Percentiles rank a stretch among this genome's conserved stretches.
Conservation (phyloP, 371 early-diverging fungal species). For the Mucor plumbeus region DNA sequence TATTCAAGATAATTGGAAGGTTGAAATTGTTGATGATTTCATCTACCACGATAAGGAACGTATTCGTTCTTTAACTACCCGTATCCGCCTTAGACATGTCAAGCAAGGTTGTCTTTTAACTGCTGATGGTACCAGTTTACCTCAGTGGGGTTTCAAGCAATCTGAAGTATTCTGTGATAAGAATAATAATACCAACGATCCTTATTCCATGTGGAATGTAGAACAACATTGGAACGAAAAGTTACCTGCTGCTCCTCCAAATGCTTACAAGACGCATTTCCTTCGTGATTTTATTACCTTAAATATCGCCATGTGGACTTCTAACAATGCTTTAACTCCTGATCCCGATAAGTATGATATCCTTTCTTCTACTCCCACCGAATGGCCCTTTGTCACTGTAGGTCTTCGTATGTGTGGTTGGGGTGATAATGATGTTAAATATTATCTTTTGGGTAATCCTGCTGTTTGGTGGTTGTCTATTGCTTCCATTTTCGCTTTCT, state of each 20-base stretch:
- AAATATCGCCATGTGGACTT: slow-evolving; percentile 97
- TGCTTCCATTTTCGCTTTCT: slow-evolving; percentile 65
- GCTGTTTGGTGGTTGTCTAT: slow-evolving; percentile 93
- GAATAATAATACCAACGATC: slow-evolving; percentile 59
- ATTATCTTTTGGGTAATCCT: slow-evolving; percentile 96
- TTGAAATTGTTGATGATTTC: slow-evolving; percentile 84
- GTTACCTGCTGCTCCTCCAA: slow-evolving; percentile 68
- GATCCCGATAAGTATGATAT: slow-evolving; percentile 96
- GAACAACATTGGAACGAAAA: slow-evolving; percentile 87
- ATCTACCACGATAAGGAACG: slow-evolving; percentile 48
- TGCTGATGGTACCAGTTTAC: slow-evolving; percentile 81
- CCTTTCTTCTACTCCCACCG: slow-evolving; percentile 86
- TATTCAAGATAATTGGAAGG: slow-evolving; percentile 87
- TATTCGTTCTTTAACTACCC: slow-evolving; percentile 83
- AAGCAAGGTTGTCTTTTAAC: slow-evolving; percentile 83
- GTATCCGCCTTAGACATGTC: slow-evolving; percentile 86
- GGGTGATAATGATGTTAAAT: slow-evolving; percentile 91
- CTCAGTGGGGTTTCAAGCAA: slow-evolving; percentile 99
- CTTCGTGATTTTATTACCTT: slow-evolving; percentile 90
- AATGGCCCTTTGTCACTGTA: slow-evolving; percentile 94
- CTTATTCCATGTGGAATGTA: slow-evolving; percentile 94
- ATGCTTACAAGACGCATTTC: slow-evolving; percentile 79
- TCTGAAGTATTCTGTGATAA: slow-evolving; percentile 92
- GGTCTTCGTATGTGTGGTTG: slow-evolving; percentile 98
- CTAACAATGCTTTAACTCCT: slow-evolving; percentile 97